A percentile compares a stretch with the other conserved stretches of the same genome.
Conservation (phyloP, 805 yeast genomes). For the Dipodascus albidus region DNA sequence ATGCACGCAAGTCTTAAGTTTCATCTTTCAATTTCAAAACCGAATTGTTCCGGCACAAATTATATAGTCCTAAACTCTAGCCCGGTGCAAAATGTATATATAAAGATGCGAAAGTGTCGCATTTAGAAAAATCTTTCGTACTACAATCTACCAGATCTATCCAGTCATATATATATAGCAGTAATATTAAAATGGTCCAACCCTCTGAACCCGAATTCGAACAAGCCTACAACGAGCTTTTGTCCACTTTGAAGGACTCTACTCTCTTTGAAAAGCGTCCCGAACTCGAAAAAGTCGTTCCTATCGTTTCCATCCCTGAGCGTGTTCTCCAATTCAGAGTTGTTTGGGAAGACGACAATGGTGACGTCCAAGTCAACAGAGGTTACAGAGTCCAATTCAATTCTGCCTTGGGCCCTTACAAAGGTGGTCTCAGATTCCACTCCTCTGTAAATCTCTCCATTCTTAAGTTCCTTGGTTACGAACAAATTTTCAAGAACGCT, state of each 20-base stretch:
- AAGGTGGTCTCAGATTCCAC: conserved; percentile 98
- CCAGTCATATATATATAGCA: too few species aligned
- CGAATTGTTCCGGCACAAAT: neutral
- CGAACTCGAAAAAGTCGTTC: conserved; percentile 75
- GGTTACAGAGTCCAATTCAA: conserved; percentile 98
- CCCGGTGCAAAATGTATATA: neutral
- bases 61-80: too few species aligned
- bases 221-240: conserved; percentile 94
- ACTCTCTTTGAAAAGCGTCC: conserved; percentile 84
- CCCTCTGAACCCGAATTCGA: conserved; percentile 97
- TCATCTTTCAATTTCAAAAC: neutral
- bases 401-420: conserved; percentile 97
- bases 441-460: conserved; percentile 93
- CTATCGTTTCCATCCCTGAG: conserved; percentile 90
- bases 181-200: conserved; percentile 58
- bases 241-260: conserved; percentile 80
- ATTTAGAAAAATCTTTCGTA: too few species aligned
- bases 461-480: conserved; percentile 93
- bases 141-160: too few species aligned
- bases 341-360: conserved; percentile 93
- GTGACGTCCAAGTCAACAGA: conserved; percentile 83
- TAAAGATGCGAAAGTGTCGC: too few species aligned
- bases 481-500: conserved; percentile 97
- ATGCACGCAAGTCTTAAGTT: neutral
- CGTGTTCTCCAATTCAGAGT: conserved; percentile 95